Percentiles rank a stretch among this genome's conserved stretches.
These are phyloP conservation scores for Cladosporium velox DNA, from an alignment of 2,329 filamentous ascomycete genomes.

Conservation along the genomic window DNA sequence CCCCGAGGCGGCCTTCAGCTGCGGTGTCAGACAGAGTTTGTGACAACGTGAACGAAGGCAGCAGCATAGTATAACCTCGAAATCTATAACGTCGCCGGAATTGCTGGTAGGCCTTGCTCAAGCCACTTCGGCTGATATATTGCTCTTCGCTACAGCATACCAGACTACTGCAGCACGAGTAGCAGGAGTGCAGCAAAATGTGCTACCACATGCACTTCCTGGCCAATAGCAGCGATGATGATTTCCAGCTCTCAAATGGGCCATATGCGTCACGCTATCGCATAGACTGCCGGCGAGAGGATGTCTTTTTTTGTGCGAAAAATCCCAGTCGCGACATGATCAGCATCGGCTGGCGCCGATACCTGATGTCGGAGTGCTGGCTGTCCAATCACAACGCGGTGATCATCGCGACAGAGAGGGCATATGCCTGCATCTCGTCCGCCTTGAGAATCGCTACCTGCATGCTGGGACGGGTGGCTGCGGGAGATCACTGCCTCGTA, in stretches of 20 bases:
- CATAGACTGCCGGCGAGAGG: not conserved
- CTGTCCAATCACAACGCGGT: not conserved
- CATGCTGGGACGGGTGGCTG: not conserved
- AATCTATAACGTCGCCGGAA: not conserved
- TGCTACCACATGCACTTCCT: not conserved
- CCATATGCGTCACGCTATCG: not conserved
- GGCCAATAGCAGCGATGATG: not conserved
- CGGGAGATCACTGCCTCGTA: constrained; percentile 3
- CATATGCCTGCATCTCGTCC: not conserved
- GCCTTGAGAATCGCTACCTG: constrained; percentile 1
- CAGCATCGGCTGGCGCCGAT: not conserved
- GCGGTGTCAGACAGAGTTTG: constrained; percentile 5
- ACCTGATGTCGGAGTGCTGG: not conserved
- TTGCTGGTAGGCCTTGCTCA: not conserved
- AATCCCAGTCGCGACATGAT: not conserved
- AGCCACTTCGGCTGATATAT: not conserved
- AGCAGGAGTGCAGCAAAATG: not conserved
- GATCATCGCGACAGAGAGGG: not conserved
- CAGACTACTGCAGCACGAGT: constrained; percentile 1
- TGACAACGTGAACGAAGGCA: not conserved
- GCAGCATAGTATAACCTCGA: not conserved
- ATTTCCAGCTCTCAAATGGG: not conserved
- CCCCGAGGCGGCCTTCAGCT: not conserved
- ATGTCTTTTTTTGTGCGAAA: not conserved
- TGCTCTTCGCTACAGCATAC: not conserved